These are phyloP conservation scores for Sclerotinia nivalis DNA, from an alignment of 2,329 filamentous ascomycete species.

Conservation along the genomic window DNA sequence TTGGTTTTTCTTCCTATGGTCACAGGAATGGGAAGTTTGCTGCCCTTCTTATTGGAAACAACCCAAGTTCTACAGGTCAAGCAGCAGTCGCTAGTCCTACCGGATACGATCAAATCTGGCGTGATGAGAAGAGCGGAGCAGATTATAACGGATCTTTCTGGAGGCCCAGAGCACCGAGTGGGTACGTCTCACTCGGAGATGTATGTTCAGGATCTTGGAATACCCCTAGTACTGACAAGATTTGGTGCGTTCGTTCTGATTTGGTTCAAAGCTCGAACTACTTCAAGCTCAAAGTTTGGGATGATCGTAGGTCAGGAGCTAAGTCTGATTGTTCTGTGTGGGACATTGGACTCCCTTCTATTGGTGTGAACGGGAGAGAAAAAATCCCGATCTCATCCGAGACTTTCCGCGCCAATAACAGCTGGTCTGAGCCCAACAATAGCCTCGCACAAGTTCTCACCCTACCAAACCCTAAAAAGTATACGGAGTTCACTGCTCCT, in stretches of 20 bases:
- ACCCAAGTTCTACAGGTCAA: not conserved
- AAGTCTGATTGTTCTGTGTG: not conserved
- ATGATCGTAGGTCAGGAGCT: not conserved
- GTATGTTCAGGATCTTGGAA: not conserved
- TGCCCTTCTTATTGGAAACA: not conserved
- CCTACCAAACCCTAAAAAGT: not conserved
- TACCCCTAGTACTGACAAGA: not conserved
- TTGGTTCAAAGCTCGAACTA: not conserved
- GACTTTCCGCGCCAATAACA: conserved; percentile 1
- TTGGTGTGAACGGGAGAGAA: not conserved
- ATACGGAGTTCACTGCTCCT: not conserved
- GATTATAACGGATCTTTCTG: not conserved
- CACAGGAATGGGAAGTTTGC: not conserved
- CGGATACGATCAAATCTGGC: not conserved
- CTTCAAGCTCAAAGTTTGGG: not conserved
- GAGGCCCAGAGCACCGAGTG: not conserved
- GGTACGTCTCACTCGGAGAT: conserved; percentile 12
- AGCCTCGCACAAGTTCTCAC: not conserved
- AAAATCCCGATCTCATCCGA: not conserved
- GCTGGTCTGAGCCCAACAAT: not conserved
- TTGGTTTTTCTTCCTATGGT: not conserved
- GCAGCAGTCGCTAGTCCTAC: conserved; percentile 8
- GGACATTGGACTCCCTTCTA: not conserved
- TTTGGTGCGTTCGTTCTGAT: conserved; percentile 8
- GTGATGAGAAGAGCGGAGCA: not conserved